A percentile compares a stretch with the other conserved stretches of the same genome.
Evolutionary conservation across 176 grass and related monocot species (phyloP).

Genomic region (Otatea glauca): DNA sequence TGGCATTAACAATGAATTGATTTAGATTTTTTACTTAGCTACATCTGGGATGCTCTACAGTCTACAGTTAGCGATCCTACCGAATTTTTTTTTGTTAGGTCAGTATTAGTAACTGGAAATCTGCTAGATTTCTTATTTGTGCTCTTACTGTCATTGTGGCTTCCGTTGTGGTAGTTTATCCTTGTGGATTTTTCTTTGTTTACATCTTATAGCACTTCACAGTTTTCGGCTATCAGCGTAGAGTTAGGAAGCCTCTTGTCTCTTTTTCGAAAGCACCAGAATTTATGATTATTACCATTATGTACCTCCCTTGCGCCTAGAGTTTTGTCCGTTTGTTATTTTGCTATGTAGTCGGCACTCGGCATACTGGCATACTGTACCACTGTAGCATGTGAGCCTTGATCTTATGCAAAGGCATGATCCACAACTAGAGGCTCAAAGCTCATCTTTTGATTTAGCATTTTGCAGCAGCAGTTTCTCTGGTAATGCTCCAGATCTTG

Average conservation of each 20-base stretch:
- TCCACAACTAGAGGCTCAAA: background rate
- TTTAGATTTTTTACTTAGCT: background rate
- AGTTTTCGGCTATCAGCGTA: background rate
- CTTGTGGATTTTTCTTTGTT: background rate
- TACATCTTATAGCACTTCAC: background rate
- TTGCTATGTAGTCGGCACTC: background rate
- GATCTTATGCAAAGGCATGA: constrained; percentile 29
- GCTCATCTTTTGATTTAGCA: background rate
- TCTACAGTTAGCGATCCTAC: background rate
- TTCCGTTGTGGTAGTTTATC: background rate
- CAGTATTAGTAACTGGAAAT: constrained; percentile 1
- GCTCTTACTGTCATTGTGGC: background rate
- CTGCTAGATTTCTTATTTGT: constrained; percentile 9
- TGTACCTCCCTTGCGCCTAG: constrained; percentile 22
- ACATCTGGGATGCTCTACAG: background rate
- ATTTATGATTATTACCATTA: constrained; percentile 5
- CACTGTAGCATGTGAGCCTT: constrained; percentile 5
- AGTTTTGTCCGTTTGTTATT: constrained; percentile 9
- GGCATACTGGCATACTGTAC: too few species aligned
- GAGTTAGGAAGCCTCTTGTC: background rate
- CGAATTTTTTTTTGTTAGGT: background rate
- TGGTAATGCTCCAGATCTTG: background rate
- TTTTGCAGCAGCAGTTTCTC: background rate
- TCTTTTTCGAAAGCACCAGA: background rate
- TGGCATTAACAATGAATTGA: background rate